Base-by-base conservation (phyloP, 139 green algal genomes). In the Volvox reticuliferus region DNA sequence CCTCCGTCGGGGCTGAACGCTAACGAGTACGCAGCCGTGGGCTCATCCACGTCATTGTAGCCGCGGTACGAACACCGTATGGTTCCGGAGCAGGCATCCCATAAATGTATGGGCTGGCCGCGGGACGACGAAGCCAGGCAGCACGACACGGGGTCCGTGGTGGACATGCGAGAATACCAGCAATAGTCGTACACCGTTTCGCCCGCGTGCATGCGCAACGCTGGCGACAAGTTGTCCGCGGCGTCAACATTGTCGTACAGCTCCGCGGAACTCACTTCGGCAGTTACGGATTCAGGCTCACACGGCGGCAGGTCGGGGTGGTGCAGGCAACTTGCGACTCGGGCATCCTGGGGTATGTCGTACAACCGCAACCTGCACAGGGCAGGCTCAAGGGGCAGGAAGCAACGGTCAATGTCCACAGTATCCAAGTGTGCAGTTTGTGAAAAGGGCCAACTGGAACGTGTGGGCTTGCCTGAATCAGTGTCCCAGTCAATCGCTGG, bases 31-130 rank as follows among this genome's bases (percentile, higher is more conserved):
- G 97, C 97, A 0, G 98, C 91, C 35, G 94, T 96, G 5, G 98
- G 93, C 80, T 99, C 98, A 84, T 99, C 98, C n/a, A 93, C 91
- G 22, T 96, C 91, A 91, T 99, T 96, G 82, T 98, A 99, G 0
- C 94, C 96, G 93, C 81, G 61, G 30, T 87, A 76, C 61, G 61
- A 77, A 33, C 81, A 87, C 12, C 97, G 92, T 22, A 98, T 80
- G 28, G 85, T 26, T 13, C 97, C 97, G 28, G 88, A 93, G 82
- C 89, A 93, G 0, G 94, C 97, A 84, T 99, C 97, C 96, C 97
- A 99, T 44, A 99, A 77, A 87, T 98, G 96, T 0, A 99, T 87
- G 0, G 97, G 97, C 50, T 98, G 96, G 84, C 96, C 94, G 95
- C 97, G 89, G 50, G 76, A 92, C 0, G 96, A 97, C 81, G 94